phyloP scores from a whole-genome alignment of 2,329 filamentous ascomycete genomes.

The Phialophora macrospora region DNA sequence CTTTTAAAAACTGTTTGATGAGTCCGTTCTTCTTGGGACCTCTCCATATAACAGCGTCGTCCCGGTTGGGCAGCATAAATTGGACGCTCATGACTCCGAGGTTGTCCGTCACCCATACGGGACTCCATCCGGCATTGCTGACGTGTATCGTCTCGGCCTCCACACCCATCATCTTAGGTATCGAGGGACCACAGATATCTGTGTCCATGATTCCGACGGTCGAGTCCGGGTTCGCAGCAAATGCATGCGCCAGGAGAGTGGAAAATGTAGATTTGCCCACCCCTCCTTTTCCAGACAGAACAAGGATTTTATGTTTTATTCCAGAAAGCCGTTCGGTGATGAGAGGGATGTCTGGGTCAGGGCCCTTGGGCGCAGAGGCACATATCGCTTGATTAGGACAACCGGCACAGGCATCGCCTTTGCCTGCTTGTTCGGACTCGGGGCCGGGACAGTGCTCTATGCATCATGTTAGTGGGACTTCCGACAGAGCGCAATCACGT shows the following conservation, averaged over 20 bases:
- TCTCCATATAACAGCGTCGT: conserved; percentile 96
- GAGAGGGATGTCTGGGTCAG: conserved; percentile 88
- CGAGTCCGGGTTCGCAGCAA: conserved; percentile 76
- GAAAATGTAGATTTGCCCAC: conserved; percentile 97
- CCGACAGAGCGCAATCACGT: conserved; percentile 35
- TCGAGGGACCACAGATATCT: conserved; percentile 93
- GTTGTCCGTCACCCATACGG: conserved; percentile 94
- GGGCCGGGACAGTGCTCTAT: conserved; percentile 88
- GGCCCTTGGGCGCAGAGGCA: conserved; percentile 89
- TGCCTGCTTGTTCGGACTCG: conserved; percentile 59
- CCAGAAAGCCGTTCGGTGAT: conserved; percentile 81
- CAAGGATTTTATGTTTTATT: conserved; percentile 89
- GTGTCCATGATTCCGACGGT: conserved; percentile 97
- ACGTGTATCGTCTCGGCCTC: conserved; percentile 84
- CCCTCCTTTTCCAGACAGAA: conserved; percentile 92
- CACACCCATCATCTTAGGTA: conserved; percentile 99
- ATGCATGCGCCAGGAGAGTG: conserved; percentile 83
- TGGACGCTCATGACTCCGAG: conserved; percentile 96
- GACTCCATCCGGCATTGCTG: conserved; percentile 85
- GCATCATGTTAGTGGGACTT: conserved; percentile 6
- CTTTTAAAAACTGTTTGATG: conserved; percentile 97
- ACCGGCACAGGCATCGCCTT: conserved; percentile 82
- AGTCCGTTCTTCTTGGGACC: conserved; percentile 98
- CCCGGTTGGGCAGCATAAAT: conserved; percentile 92
- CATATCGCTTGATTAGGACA: conserved; percentile 97